These are phyloP conservation scores for Trichoderma semiorbis DNA, from an alignment of 2,329 filamentous ascomycete species.

Conservation along the genomic window DNA sequence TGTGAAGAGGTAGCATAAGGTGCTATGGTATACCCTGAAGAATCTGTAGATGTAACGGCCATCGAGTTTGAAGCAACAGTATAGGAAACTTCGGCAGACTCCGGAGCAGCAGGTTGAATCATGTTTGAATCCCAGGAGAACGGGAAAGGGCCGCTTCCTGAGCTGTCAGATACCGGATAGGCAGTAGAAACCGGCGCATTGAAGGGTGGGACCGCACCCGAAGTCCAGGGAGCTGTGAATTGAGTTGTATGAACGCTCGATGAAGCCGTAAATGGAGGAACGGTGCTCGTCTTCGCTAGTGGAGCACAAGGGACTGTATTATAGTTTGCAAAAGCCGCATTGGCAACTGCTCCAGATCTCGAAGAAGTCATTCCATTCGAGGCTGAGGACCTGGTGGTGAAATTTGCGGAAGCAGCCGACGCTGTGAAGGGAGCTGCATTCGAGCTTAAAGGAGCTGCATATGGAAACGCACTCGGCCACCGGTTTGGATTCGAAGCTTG, in stretches of 20 bases:
- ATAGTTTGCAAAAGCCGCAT: background rate
- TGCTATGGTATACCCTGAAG: background rate
- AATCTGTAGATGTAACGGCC: too few relatives aligned
- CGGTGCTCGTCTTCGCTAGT: background rate
- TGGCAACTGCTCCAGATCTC: background rate
- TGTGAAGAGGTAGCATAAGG: background rate
- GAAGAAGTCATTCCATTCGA: background rate
- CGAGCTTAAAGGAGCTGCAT: background rate
- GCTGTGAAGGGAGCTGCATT: background rate
- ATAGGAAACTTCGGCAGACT: background rate
- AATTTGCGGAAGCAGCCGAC: background rate
- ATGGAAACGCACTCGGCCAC: too few relatives aligned
- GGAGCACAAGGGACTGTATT: background rate
- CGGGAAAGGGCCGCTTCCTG: background rate
- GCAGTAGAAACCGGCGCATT: background rate
- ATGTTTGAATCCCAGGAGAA: background rate
- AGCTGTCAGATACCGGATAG: background rate
- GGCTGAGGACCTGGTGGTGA: background rate
- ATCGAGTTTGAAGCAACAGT: background rate
- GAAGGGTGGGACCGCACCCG: background rate
- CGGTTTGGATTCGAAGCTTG: background rate
- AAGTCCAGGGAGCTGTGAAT: background rate
- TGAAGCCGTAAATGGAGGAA: background rate
- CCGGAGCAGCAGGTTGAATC: background rate
- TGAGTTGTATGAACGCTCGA: background rate